phyloP scores from a whole-genome alignment of 139 green algal species.

The Chlamydomonas urium region DNA sequence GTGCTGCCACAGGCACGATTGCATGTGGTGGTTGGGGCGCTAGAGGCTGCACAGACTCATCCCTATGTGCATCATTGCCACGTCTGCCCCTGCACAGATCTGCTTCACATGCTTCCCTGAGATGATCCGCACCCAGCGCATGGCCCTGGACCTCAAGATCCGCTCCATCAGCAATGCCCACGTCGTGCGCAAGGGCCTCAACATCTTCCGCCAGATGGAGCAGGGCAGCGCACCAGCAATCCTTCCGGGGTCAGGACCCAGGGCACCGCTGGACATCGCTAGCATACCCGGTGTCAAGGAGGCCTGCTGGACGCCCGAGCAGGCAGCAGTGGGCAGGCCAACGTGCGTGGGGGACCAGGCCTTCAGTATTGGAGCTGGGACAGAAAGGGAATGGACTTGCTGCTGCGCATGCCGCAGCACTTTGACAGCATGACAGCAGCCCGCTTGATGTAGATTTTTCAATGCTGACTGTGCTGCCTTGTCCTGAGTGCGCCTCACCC shows the following conservation, averaged over 20 bases:
- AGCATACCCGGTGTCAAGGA: constrained; percentile 83
- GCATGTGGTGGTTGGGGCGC: no score
- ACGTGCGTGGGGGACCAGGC: no score
- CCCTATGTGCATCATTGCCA: neutral
- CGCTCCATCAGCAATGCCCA: constrained; percentile 69
- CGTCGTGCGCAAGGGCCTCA: constrained; percentile 64
- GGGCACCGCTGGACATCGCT: constrained; percentile 29
- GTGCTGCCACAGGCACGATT: no score
- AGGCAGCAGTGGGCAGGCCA: constrained; percentile 4
- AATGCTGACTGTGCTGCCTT: no score
- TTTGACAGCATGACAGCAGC: no score
- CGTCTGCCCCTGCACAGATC: no score
- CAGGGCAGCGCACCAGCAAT: neutral
- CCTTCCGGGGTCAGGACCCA: no score
- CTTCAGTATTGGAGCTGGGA: no score
- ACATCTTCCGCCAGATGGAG: constrained; percentile 23
- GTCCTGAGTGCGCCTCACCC: no score
- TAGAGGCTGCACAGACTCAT: neutral
- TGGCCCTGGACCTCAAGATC: constrained; percentile 58
- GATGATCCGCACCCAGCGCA: constrained; percentile 30
- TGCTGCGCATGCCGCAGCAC: no score
- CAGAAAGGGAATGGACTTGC: no score
- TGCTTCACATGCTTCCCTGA: constrained; percentile 58
- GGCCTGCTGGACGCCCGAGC: constrained; percentile 62
- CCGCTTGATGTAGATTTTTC: no score